These are phyloP conservation scores for Globisporangium cylindrosporum DNA, from an alignment of 352 stramenopile genomes.

Conservation along the genomic window DNA sequence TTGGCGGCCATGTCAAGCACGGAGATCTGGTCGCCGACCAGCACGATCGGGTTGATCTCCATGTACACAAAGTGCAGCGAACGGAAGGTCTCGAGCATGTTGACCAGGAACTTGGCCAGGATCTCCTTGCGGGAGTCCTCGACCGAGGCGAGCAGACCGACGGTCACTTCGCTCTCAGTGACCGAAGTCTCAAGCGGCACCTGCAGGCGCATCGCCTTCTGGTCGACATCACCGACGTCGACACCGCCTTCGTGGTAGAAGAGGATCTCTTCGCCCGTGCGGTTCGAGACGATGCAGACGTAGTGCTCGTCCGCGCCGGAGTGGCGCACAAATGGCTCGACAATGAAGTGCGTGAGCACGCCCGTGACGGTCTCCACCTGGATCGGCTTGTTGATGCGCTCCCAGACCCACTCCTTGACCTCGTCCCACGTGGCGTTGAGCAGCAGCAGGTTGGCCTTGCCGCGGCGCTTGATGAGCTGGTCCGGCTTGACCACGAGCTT, in stretches of 20 bases:
- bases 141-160: conserved; percentile 78
- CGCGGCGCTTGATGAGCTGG: conserved; percentile 96
- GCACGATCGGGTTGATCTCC: conserved; percentile 97
- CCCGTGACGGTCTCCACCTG: conserved; percentile 90
- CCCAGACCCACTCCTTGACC: conserved; percentile 93
- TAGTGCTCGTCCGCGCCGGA: conserved; percentile 94
- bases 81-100: conserved; percentile 92
- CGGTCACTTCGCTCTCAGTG: conserved; percentile 72
- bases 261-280: conserved; percentile 94
- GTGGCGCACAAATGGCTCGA: conserved; percentile 97
- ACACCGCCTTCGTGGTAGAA: conserved; percentile 96
- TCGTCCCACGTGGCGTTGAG: conserved; percentile 92
- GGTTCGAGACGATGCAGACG: conserved; percentile 94
- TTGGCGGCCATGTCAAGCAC: conserved; percentile 96
- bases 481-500: conserved; percentile 97
- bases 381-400: conserved; percentile 92
- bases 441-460: conserved; percentile 94
- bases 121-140: conserved; percentile 71
- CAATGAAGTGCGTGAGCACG: conserved; percentile 95
- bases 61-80: conserved; percentile 97
- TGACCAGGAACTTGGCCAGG: conserved; percentile 88
- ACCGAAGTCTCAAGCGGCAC: conserved; percentile 73
- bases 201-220: conserved; percentile 90
- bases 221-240: conserved; percentile 94
- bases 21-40: conserved; percentile 89